Evolutionary conservation across 2,329 filamentous ascomycete species (phyloP).

Genomic region (Cladophialophora chaetospira): DNA sequence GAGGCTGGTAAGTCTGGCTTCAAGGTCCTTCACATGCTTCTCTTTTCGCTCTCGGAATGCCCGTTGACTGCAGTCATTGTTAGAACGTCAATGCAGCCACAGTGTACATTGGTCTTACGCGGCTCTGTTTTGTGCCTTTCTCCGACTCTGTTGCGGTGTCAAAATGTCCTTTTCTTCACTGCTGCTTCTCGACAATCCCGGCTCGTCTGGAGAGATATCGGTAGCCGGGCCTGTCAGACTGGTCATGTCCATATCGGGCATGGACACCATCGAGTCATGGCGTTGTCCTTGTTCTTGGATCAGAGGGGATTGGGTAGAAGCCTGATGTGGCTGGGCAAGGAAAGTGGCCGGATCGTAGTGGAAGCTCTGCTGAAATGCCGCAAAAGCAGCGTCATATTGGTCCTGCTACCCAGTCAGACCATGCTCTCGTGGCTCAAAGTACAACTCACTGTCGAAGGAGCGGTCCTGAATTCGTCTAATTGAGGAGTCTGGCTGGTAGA

Average conservation of each 20-base stretch:
- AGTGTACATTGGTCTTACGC: constrained; percentile 56
- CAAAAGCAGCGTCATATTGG: constrained; percentile 42
- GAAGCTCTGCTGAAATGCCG: constrained; percentile 43
- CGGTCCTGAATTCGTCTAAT: constrained; percentile 51
- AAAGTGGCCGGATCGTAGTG: constrained; percentile 41
- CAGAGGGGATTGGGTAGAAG: constrained; percentile 32
- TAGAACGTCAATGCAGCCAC: neutral
- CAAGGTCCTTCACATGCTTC: constrained; percentile 88
- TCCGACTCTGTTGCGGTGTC: constrained; percentile 59
- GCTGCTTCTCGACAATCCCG: constrained; percentile 42
- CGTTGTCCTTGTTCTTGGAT: constrained; percentile 38
- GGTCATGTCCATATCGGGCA: constrained; percentile 36
- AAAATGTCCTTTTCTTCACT: constrained; percentile 57
- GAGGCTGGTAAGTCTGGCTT: constrained; percentile 77
- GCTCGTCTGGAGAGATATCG: constrained; percentile 36
- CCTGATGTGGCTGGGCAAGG: constrained; percentile 33
- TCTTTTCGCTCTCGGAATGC: constrained; percentile 97
- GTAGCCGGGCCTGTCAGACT: constrained; percentile 36
- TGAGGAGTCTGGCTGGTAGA: constrained; percentile 41
- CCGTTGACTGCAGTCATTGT: constrained; percentile 66
- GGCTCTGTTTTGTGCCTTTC: constrained; percentile 72
- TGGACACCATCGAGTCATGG: constrained; percentile 37
- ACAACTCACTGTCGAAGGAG: constrained; percentile 43
- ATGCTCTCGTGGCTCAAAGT: constrained; percentile 25
- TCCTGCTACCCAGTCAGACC: constrained; percentile 30